Evolutionary conservation across 768 basidiomycete species (phyloP).

Genomic region (Suillus discolor): DNA sequence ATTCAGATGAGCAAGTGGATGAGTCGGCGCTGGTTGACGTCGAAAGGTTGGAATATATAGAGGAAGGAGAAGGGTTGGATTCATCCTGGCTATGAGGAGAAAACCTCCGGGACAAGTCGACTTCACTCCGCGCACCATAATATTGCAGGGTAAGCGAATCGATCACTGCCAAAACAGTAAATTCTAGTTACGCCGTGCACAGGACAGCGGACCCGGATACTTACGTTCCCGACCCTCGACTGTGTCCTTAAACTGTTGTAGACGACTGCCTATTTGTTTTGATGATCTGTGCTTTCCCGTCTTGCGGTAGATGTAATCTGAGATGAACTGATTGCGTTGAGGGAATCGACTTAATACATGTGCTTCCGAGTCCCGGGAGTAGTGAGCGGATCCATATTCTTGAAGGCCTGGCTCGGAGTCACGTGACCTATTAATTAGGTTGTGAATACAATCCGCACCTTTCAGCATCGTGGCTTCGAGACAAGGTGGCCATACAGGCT

Average conservation of each 20-base stretch:
- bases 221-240: constrained; percentile 70
- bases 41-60: constrained; percentile 27
- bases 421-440: constrained; percentile 18
- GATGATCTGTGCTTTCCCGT: constrained; percentile 73
- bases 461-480: constrained; percentile 78
- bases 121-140: constrained; percentile 28
- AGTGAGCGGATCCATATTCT: constrained; percentile 74
- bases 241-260: constrained; percentile 78
- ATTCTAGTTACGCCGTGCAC: constrained; percentile 5
- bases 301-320: constrained; percentile 69
- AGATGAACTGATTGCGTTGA: constrained; percentile 78
- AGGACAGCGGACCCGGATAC: constrained; percentile 28
- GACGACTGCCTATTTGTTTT: constrained; percentile 80
- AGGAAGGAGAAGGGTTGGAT: constrained; percentile 20
- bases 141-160: constrained; percentile 33
- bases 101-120: constrained; percentile 22
- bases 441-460: constrained; percentile 45
- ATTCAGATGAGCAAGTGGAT: constrained; percentile 18
- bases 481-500: constrained; percentile 79
- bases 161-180: constrained; percentile 34
- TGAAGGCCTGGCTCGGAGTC: constrained; percentile 49
- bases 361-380: constrained; percentile 52
- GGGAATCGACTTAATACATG: constrained; percentile 74
- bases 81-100: constrained; percentile 16
- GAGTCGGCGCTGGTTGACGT: constrained; percentile 13